Conservation (phyloP, 2,329 filamentous ascomycete genomes). For the Zarea fungicola region DNA sequence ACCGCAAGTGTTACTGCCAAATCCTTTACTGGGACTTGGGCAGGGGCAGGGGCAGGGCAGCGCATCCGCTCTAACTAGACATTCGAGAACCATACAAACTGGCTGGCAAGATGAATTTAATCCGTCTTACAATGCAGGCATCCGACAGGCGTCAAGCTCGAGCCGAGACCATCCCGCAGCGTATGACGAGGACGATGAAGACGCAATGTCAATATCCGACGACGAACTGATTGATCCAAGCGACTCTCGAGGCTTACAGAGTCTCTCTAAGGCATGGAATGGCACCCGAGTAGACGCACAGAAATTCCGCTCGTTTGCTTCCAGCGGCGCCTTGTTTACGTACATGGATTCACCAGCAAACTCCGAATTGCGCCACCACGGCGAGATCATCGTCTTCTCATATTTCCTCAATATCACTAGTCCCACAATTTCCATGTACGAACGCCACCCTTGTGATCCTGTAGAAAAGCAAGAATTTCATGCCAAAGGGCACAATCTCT, state of each 20-base stretch:
- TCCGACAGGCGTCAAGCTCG: background rate
- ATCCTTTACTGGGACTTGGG: background rate
- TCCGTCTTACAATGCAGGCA: background rate
- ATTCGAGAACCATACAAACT: background rate
- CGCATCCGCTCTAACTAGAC: background rate
- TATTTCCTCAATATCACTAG: conserved; percentile 90
- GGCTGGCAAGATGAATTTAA: background rate
- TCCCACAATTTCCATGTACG: conserved; percentile 79
- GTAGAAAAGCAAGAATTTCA: conserved; percentile 52
- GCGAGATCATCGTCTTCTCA: conserved; percentile 77
- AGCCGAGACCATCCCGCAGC: background rate
- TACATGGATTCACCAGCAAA: conserved; percentile 61
- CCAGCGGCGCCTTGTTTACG: conserved; percentile 51
- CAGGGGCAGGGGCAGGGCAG: background rate
- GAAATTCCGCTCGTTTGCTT: conserved; percentile 41
- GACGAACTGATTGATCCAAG: background rate
- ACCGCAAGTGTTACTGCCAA: background rate
- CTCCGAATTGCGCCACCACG: conserved; percentile 72
- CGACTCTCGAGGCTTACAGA: conserved; percentile 1
- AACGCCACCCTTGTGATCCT: conserved; percentile 72
- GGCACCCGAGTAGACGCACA: conserved; percentile 38
- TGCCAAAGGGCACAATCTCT: conserved; percentile 58
- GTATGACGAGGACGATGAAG: conserved; percentile 14
- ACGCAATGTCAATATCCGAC: conserved; percentile 14
- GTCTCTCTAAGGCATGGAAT: conserved; percentile 12